phyloP scores from a whole-genome alignment of 768 basidiomycete genomes.

The Suillus discolor region DNA sequence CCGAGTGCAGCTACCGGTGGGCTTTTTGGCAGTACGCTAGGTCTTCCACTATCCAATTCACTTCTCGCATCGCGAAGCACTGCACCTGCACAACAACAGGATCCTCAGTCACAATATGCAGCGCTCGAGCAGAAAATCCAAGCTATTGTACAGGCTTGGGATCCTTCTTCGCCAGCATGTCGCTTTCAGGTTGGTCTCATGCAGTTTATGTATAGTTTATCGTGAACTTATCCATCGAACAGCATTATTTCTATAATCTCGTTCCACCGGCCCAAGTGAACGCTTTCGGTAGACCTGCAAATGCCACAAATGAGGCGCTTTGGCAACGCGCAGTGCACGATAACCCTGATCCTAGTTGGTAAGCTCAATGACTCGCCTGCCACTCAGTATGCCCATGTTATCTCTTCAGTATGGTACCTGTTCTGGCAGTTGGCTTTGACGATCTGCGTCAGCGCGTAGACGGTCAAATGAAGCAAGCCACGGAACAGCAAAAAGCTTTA shows the following conservation, averaged over 20 bases:
- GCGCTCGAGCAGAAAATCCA: constrained; percentile 63
- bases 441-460: constrained; percentile 79
- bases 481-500: constrained; percentile 66
- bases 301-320: constrained; percentile 66
- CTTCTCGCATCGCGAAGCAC: constrained; percentile 42
- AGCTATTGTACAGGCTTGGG: constrained; percentile 69
- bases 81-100: constrained; percentile 48
- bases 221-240: constrained; percentile 6
- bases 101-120: constrained; percentile 60
- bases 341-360: constrained; percentile 84
- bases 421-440: constrained; percentile 79
- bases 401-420: constrained; percentile 67
- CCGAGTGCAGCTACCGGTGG: constrained; percentile 24
- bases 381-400: not conserved
- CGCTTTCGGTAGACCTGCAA: constrained; percentile 70
- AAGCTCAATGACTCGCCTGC: constrained; percentile 22
- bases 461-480: constrained; percentile 68
- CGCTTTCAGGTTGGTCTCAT: constrained; percentile 69
- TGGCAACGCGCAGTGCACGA: constrained; percentile 83
- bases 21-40: constrained; percentile 39
- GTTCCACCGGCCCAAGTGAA: constrained; percentile 70
- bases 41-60: constrained; percentile 36
- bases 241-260: constrained; percentile 87
- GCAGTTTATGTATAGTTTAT: not conserved
- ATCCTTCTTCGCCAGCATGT: constrained; percentile 65